Conservation (phyloP, 1,284 basidiomycete genomes). For the Flammula alnicola region DNA sequence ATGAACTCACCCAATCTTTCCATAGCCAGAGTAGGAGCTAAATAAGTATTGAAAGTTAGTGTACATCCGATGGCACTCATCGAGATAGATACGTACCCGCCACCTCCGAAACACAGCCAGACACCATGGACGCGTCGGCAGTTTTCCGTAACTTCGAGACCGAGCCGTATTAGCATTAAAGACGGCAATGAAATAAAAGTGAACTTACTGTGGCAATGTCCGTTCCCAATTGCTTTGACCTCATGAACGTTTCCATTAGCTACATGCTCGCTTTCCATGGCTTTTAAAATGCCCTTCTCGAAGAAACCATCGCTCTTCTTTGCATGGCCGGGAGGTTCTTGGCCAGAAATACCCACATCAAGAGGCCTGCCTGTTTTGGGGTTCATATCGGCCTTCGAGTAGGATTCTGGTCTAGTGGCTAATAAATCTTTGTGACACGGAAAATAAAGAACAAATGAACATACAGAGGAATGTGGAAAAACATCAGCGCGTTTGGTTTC, state of each 20-base stretch:
- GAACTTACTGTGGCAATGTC: slow-evolving; percentile 79
- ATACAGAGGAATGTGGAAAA: slow-evolving; percentile 92
- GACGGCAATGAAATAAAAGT: slow-evolving; percentile 8
- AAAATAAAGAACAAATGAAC: slow-evolving; percentile 38
- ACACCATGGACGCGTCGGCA: slow-evolving; percentile 84
- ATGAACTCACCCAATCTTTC: slow-evolving; percentile 64
- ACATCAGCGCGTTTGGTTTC: slow-evolving; percentile 92
- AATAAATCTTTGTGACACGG: slow-evolving; percentile 12
- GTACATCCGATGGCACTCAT: not conserved
- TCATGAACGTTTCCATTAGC: slow-evolving; percentile 58
- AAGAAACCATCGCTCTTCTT: slow-evolving; percentile 83
- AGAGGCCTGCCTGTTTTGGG: slow-evolving; percentile 58
- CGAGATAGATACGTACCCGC: slow-evolving; percentile 56
- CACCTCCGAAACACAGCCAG: slow-evolving; percentile 96
- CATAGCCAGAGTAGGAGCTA: slow-evolving; percentile 86
- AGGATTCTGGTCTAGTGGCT: slow-evolving; percentile 60
- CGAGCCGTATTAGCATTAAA: slow-evolving; percentile 2
- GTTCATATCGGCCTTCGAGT: slow-evolving; percentile 61
- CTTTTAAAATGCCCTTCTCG: slow-evolving; percentile 72
- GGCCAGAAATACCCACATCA: slow-evolving; percentile 66
- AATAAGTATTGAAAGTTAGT: not conserved
- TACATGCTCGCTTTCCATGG: slow-evolving; percentile 66
- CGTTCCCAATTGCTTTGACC: slow-evolving; percentile 85
- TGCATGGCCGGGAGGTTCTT: slow-evolving; percentile 66
- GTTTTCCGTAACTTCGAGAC: slow-evolving; percentile 75